These are phyloP conservation scores for Coemansia sp. DNA, from an alignment of 192 early-diverging fungal species.

Conservation along the genomic window DNA sequence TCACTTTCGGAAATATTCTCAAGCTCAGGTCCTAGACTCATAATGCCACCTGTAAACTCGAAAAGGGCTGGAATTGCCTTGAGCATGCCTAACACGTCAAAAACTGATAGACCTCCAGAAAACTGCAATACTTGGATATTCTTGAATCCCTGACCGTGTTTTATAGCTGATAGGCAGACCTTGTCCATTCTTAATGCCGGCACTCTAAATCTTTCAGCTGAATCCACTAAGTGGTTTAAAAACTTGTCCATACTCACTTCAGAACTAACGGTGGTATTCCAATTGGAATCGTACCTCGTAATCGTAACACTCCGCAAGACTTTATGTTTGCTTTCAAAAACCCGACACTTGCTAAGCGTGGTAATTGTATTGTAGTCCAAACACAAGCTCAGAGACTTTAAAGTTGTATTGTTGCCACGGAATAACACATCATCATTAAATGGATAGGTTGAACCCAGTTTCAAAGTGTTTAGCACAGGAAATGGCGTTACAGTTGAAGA, in stretches of 20 bases:
- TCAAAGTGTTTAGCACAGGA: not conserved
- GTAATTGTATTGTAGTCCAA: not conserved
- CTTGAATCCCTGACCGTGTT: too few relatives aligned
- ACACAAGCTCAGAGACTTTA: not conserved
- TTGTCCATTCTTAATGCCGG: too few relatives aligned
- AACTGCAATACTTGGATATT: too few relatives aligned
- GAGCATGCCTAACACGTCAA: not conserved
- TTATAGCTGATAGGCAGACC: not conserved
- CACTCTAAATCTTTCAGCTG: not conserved
- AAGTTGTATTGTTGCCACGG: slow-evolving; percentile 7
- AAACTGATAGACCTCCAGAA: too few relatives aligned
- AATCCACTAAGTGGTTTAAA: too few relatives aligned
- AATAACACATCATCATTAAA: slow-evolving; percentile 15
- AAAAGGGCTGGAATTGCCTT: not conserved
- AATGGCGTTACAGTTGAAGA: not conserved
- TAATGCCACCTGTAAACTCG: not conserved
- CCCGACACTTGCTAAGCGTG: not conserved
- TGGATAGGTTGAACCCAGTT: not conserved
- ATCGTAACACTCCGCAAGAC: not conserved
- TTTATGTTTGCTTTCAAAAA: not conserved
- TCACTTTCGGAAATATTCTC: not conserved
- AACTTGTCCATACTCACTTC: not conserved
- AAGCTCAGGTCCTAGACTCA: not conserved
- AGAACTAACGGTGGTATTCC: not conserved
- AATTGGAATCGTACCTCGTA: not conserved